Evolutionary conservation across 2,329 filamentous ascomycete species (phyloP).

Genomic region (Septoria linicola): DNA sequence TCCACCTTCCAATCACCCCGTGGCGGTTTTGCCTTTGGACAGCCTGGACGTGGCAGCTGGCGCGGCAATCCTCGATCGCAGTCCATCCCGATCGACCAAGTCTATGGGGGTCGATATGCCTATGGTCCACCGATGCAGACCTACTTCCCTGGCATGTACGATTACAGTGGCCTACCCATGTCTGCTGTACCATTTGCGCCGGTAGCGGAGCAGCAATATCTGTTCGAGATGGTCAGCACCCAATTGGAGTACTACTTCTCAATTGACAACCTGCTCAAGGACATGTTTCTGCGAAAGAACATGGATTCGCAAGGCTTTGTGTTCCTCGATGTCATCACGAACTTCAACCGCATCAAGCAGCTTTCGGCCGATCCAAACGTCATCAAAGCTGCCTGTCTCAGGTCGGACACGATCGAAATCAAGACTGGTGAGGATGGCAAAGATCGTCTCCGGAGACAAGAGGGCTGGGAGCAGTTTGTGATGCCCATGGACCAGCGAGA

Average conservation of each 20-base stretch:
- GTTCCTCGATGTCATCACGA: slow-evolving; percentile 71
- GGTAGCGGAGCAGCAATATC: slow-evolving; percentile 57
- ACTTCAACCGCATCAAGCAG: slow-evolving; percentile 80
- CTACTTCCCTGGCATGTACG: slow-evolving; percentile 55
- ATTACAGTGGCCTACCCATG: slow-evolving; percentile 35
- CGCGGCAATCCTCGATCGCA: slow-evolving; percentile 58
- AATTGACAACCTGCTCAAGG: slow-evolving; percentile 90
- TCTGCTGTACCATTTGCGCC: slow-evolving; percentile 56
- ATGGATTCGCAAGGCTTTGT: slow-evolving; percentile 98
- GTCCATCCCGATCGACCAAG: slow-evolving; percentile 57
- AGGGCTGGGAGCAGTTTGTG: slow-evolving; percentile 80
- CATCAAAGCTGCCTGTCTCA: slow-evolving; percentile 71
- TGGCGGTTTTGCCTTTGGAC: slow-evolving; percentile 33
- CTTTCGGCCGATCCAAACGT: slow-evolving; percentile 71
- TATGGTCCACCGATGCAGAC: slow-evolving; percentile 45
- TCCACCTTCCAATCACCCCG: slow-evolving; percentile 31
- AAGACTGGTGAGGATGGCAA: slow-evolving; percentile 71
- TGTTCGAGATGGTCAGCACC: slow-evolving; percentile 59
- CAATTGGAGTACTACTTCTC: slow-evolving; percentile 92
- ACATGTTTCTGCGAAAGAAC: slow-evolving; percentile 79
- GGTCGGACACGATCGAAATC: slow-evolving; percentile 72
- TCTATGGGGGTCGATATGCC: slow-evolving; percentile 47
- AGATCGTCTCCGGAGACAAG: slow-evolving; percentile 72
- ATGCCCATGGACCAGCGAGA: slow-evolving; percentile 70
- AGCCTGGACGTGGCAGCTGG: slow-evolving; percentile 44